Evolutionary conservation across 2,329 filamentous ascomycete genomes (phyloP), one percentile per base, ranked within the genome.

Genomic region (Stagonosporopsis rhizophila): DNA sequence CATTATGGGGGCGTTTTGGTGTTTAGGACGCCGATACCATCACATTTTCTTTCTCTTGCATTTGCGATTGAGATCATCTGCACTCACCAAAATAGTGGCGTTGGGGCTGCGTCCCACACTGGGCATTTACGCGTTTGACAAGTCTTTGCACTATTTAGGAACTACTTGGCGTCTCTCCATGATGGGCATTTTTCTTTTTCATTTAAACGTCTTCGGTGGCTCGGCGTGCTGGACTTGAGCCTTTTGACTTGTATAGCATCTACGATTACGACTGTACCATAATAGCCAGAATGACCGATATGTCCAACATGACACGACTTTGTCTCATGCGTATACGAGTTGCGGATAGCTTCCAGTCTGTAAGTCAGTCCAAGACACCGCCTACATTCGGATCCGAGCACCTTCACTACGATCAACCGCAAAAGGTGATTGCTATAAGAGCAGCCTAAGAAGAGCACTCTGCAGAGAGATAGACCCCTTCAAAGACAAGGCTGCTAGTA

Each of bases 221-320:
- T 22, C n/a, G 44, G 47, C 39, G 23, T 25, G 53, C 50, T 32
- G 30, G 30, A 25, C 27, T 14, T 19, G 14, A 40, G 35, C 20
- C 9, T 4, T 4, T n/a, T 19, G 42, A 14, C 25, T 40, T 28
- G 30, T 22, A 34, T 25, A 47, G 35, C 25, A 14, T 44, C 44
- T 45, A 62, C 28, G 59, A 59, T 44, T 35, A 59, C 37, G 52
- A 57, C 17, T 62, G 56, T 59, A 55, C 23, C 15, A 46, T 56
- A 56, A 39, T 41, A 45, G 12, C 30, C n/a, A 30, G 19, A 37
- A 46, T 11, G 28, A 12, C 7, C 23, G 34, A 40, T 25, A 44
- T 6, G 15, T 30, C 6, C 11, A 12, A 42, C n/a, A 14, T 11
- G 2, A 15, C 7, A 34, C 15, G 3, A 19, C 20, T 25, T 32